phyloP scores from a whole-genome alignment of 73 alveolate species.

The Breviolum minutum region DNA sequence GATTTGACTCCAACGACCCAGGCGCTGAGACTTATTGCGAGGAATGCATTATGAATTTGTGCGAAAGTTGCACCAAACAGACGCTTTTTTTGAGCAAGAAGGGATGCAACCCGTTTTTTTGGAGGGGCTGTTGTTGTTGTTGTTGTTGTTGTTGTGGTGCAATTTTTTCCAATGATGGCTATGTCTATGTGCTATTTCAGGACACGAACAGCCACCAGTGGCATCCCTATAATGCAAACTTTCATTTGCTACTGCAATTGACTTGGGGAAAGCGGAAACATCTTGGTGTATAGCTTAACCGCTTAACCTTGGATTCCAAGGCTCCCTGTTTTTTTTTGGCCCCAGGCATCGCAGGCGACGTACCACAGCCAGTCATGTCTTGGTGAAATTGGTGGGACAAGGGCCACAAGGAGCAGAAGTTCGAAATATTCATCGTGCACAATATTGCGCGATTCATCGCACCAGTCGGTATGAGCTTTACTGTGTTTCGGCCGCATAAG shows the following conservation, averaged over 20 bases:
- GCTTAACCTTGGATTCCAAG: background rate
- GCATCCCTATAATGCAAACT: too few species aligned
- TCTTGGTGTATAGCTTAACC: too few species aligned
- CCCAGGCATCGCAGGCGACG: conserved; percentile 77
- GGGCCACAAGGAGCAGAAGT: conserved; percentile 30
- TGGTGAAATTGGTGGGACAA: conserved; percentile 52
- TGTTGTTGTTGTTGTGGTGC: background rate
- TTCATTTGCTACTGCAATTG: too few species aligned
- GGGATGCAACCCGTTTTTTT: background rate
- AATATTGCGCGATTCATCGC: conserved; percentile 82
- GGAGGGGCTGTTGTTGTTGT: background rate
- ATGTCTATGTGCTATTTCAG: too few species aligned
- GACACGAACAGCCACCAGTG: too few species aligned
- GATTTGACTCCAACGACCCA: too few species aligned
- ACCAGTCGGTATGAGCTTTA: conserved; percentile 86
- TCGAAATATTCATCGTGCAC: conserved; percentile 61
- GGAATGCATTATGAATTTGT: conserved; percentile 77
- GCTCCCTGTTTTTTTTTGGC: background rate
- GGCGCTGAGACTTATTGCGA: conserved; percentile 75
- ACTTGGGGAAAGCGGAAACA: too few species aligned
- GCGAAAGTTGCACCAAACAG: conserved; percentile 72
- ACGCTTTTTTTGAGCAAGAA: background rate
- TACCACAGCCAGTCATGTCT: conserved; percentile 28
- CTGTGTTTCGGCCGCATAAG: background rate
- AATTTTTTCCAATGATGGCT: too few species aligned